Base-by-base conservation (phyloP, 1,284 basidiomycete species). In the Ustilago tritici region DNA sequence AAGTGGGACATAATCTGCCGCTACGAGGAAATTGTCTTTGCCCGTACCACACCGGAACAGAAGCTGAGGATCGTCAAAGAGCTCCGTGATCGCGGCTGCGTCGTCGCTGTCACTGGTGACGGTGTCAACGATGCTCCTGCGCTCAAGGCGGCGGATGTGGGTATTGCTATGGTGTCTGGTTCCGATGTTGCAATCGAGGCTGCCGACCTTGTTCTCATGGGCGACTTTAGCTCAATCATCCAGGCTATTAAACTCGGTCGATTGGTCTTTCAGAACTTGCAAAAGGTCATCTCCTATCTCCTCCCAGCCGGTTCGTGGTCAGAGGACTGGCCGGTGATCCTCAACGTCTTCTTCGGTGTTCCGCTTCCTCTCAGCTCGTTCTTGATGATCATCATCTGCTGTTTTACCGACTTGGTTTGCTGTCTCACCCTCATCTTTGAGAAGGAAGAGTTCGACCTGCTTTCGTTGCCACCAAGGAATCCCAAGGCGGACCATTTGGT, bases 21-120 rank as follows among this genome's bases (percentile, higher is more conserved):
- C 57, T 92, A 91, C 83, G 88, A 89, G 35, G 92, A 92, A 82
- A 89, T 92, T 64, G 91, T 92, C 9, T 93, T 93, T 70, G 91
- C 92, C 0, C 89, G 92, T 36, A 92, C 91, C 1, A 91, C 91
- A 0, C 92, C 92, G 0, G 91, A 92, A 82, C 85, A 87, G 69
- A 93, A 93, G 84, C 87, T 93, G 15, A 88, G 88, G 40, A 92
- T 93, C 68, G 92, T 92, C 66, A 89, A 89, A 64, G 88, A 89
- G 55, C 88, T 91, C 70, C 90, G 91, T 80, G 85, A 84, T 17
- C 87, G 89, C 4, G 89, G 88, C 52, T 88, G 89, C 58, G 87
- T 88, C 11, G 90, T 91, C 32, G 90, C 88, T n/a, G 87, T 89
- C 78, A 90, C 90, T 2, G 91, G 92, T 31, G 91, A 92, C 78